A percentile compares a stretch with the other conserved stretches of the same genome.
Conservation (phyloP, 148 eudicot genomes). For the Bassia scoparia region DNA sequence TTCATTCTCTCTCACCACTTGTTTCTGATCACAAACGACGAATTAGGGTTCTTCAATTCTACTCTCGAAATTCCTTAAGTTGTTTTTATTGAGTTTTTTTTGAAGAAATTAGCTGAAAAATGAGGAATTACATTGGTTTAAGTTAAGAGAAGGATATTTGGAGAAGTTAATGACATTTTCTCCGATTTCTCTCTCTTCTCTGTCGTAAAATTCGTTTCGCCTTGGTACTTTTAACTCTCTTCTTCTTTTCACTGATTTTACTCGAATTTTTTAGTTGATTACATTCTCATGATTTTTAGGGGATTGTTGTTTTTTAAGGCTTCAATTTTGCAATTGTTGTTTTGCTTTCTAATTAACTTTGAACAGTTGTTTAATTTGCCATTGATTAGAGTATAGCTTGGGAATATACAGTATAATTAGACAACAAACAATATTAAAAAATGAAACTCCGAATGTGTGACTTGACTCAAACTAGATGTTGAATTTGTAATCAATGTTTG, state of each 20-base stretch:
- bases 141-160: conserved; percentile 63
- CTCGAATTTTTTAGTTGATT: background rate
- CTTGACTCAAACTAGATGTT: too few species aligned
- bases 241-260: conserved; percentile 1
- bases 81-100: background rate
- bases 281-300: conserved; percentile 8
- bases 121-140: conserved; percentile 36
- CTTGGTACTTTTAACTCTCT: conserved; percentile 40
- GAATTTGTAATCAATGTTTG: background rate
- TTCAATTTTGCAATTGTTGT: background rate
- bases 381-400: too few species aligned
- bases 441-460: too few species aligned
- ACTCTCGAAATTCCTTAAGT: background rate
- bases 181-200: conserved; percentile 80
- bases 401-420: too few species aligned
- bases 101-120: background rate
- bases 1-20: background rate
- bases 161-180: conserved; percentile 55
- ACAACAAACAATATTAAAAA: too few species aligned
- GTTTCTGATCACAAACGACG: background rate
- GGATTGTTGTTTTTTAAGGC: background rate
- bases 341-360: background rate
- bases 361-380: background rate
- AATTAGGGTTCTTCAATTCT: background rate
- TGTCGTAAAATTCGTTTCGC: conserved; percentile 71